Evolutionary conservation across 176 grass and related monocot species (phyloP).

Genomic region (Cocos nucifera): DNA sequence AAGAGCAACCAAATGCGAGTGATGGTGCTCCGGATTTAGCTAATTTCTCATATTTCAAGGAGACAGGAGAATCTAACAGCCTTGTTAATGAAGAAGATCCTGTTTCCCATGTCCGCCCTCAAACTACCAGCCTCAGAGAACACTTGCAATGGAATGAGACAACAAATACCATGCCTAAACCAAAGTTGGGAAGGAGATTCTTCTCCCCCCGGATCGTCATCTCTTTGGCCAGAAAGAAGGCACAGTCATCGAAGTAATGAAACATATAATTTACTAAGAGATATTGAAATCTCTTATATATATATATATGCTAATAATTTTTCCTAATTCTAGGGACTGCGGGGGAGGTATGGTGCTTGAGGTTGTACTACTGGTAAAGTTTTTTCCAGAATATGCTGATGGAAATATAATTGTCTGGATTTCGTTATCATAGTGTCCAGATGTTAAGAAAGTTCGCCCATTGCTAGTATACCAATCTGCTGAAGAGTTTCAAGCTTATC

Average conservation of each 20-base stretch:
- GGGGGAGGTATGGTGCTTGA: too few species aligned
- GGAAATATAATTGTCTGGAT: too few species aligned
- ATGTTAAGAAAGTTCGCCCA: too few species aligned
- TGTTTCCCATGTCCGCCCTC: conserved; percentile 9
- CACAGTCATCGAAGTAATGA: conserved; percentile 31
- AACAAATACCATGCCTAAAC: conserved; percentile 4
- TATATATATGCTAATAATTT: too few species aligned
- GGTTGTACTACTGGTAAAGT: too few species aligned
- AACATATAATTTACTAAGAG: conserved; percentile 1
- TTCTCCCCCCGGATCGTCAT: conserved; percentile 47
- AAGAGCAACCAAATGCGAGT: conserved; percentile 8
- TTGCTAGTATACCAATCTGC: too few species aligned
- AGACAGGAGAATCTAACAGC: neutral
- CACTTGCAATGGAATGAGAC: conserved; percentile 31
- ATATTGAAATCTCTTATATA: too few species aligned
- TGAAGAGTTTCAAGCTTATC: too few species aligned
- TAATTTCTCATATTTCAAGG: conserved; percentile 18
- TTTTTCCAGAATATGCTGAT: too few species aligned
- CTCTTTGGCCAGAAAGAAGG: conserved; percentile 59
- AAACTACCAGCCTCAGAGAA: conserved; percentile 24
- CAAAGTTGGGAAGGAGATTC: conserved; percentile 25
- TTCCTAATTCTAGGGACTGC: too few species aligned
- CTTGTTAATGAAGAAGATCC: neutral
- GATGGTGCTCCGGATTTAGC: conserved; percentile 9
- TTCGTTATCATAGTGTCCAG: too few species aligned